Evolutionary conservation across 2,329 filamentous ascomycete species (phyloP).

Genomic region (Trichoderma sp.): DNA sequence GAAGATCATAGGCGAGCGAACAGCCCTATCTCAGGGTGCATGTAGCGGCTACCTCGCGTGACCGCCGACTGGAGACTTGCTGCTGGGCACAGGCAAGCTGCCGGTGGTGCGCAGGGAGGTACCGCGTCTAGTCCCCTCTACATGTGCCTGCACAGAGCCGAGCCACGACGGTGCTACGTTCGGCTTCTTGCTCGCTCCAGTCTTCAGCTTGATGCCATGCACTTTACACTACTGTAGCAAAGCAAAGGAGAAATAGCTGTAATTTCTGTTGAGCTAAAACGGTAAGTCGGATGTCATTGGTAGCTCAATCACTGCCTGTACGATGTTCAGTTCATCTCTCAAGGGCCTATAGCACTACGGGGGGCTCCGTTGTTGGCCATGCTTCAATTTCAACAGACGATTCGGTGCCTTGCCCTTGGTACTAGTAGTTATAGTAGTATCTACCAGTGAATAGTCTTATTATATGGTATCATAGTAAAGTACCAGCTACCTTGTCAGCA

Average conservation of each 20-base stretch:
- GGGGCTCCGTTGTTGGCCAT: background rate
- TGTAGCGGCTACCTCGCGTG: background rate
- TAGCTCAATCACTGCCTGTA: background rate
- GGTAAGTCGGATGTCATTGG: background rate
- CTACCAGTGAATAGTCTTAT: background rate
- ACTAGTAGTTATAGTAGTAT: background rate
- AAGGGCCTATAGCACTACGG: background rate
- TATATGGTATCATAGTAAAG: background rate
- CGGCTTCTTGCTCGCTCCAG: background rate
- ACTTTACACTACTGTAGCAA: background rate
- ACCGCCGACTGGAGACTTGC: background rate
- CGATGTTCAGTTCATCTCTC: background rate
- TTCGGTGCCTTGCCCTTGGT: background rate
- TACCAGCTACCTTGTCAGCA: background rate
- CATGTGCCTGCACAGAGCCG: background rate
- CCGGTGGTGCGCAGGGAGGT: background rate
- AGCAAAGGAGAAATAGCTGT: background rate
- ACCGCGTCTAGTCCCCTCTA: background rate
- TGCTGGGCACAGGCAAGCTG: background rate
- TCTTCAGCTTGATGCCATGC: background rate
- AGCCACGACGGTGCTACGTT: background rate
- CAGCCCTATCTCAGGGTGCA: background rate
- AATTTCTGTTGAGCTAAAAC: background rate
- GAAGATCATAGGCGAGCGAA: slow-evolving; percentile 10
- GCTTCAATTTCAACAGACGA: background rate